Conservation (phyloP, 768 basidiomycete genomes). For the Hericium erinaceus region DNA sequence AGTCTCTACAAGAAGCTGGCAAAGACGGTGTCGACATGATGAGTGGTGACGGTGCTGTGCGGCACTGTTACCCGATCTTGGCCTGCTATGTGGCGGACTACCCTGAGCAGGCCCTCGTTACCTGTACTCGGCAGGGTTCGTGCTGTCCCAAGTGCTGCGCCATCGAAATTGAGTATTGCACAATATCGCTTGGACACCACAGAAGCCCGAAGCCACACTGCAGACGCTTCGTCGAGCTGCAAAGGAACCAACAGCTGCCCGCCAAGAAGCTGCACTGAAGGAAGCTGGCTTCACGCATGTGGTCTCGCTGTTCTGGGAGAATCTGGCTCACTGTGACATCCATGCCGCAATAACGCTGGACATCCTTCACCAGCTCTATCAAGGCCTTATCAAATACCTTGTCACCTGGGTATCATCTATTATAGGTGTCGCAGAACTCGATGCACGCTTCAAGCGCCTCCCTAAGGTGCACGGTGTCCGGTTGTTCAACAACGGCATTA, state of each 20-base stretch:
- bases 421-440: neutral
- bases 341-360: conserved; percentile 11
- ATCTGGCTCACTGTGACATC: conserved; percentile 6
- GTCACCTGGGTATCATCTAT: conserved; percentile 1
- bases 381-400: conserved; percentile 11
- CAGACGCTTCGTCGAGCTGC: neutral
- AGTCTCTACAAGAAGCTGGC: conserved; percentile 6
- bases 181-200: neutral
- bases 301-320: conserved; percentile 14
- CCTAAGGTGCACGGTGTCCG: neutral
- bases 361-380: conserved; percentile 15
- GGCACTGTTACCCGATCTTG: conserved; percentile 12
- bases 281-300: neutral
- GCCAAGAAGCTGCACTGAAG: neutral
- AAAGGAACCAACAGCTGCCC: neutral
- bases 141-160: conserved; percentile 2
- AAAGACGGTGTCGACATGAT: conserved; percentile 11
- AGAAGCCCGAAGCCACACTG: neutral
- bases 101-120: conserved; percentile 18
- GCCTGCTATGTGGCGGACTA: conserved; percentile 15
- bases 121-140: neutral
- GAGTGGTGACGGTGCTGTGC: conserved; percentile 10
- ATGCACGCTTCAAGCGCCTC: neutral
- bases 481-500: neutral
- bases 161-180: neutral